A percentile compares a stretch with the other conserved stretches of the same genome.
Conservation (phyloP, 73 alveolate species). For the Paramecium biaurelia region DNA sequence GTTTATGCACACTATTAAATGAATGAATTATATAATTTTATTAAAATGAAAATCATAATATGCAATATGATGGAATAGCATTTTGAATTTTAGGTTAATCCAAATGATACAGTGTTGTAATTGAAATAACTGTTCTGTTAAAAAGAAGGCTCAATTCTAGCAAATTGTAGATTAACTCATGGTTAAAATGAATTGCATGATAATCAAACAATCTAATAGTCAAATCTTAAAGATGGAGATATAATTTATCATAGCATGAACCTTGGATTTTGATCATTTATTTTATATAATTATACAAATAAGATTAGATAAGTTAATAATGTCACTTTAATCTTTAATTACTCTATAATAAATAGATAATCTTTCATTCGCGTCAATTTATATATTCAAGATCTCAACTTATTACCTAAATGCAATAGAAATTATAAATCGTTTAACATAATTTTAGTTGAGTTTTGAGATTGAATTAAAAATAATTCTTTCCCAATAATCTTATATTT, state of each 20-base stretch:
- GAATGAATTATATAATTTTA: background rate
- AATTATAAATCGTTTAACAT: too few relatives aligned
- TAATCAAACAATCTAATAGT: background rate
- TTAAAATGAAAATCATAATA: background rate
- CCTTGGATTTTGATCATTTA: background rate
- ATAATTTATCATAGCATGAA: background rate
- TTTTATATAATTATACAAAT: background rate
- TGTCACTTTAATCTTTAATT: background rate
- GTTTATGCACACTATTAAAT: background rate
- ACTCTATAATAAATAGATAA: background rate
- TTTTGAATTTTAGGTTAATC: background rate
- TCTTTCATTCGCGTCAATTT: background rate
- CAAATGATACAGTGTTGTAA: background rate
- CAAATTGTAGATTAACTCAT: background rate
- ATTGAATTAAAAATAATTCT: background rate
- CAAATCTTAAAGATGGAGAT: background rate
- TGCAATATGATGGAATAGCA: background rate
- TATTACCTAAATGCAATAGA: background rate
- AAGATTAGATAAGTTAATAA: background rate
- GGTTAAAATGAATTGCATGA: background rate
- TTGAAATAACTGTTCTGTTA: background rate
- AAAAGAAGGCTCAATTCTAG: background rate
- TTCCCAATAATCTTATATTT: too few relatives aligned
- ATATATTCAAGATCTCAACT: too few relatives aligned
- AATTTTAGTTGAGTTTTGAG: background rate